A percentile compares a stretch with the other conserved stretches of the same genome.
phyloP scores from a whole-genome alignment of 768 basidiomycete species.

The Stropharia rugosoannulata region DNA sequence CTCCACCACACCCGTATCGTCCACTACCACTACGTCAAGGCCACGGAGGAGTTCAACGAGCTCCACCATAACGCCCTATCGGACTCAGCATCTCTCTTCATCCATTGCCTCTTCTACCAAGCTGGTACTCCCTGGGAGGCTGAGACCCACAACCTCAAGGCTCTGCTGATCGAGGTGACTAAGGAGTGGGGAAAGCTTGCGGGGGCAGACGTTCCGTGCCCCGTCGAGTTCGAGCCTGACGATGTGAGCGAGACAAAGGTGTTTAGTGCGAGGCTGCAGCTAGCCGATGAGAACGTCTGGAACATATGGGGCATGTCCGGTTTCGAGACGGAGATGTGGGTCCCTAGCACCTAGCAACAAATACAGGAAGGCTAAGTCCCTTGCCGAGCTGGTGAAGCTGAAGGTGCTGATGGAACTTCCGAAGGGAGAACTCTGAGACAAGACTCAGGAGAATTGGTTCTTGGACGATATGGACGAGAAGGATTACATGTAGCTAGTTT shows the following conservation, averaged over 20 bases:
- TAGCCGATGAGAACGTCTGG: conserved; percentile 7
- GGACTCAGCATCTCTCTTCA: conserved; percentile 36
- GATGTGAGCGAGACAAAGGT: conserved; percentile 39
- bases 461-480: conserved; percentile 38
- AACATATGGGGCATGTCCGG: conserved; percentile 4
- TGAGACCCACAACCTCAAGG: conserved; percentile 48
- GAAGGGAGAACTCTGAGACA: conserved; percentile 33
- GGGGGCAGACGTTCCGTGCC: conserved; percentile 38
- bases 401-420: conserved; percentile 11
- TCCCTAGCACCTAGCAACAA: conserved; percentile 6
- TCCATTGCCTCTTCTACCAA: conserved; percentile 40
- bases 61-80: conserved; percentile 38
- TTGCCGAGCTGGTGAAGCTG: conserved; percentile 12
- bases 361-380: conserved; percentile 7
- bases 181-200: conserved; percentile 28
- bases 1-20: conserved; percentile 47
- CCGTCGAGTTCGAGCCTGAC: conserved; percentile 44
- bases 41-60: conserved; percentile 45
- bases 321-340: conserved; percentile 12
- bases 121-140: conserved; percentile 45
- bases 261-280: conserved; percentile 6
- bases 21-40: conserved; percentile 49
- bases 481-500: conserved; percentile 34
- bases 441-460: conserved; percentile 40
- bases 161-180: conserved; percentile 41